A percentile compares a stretch with the other conserved stretches of the same genome.
Conservation (phyloP, 352 stramenopile genomes). For the Globisporangium orthogonon region DNA sequence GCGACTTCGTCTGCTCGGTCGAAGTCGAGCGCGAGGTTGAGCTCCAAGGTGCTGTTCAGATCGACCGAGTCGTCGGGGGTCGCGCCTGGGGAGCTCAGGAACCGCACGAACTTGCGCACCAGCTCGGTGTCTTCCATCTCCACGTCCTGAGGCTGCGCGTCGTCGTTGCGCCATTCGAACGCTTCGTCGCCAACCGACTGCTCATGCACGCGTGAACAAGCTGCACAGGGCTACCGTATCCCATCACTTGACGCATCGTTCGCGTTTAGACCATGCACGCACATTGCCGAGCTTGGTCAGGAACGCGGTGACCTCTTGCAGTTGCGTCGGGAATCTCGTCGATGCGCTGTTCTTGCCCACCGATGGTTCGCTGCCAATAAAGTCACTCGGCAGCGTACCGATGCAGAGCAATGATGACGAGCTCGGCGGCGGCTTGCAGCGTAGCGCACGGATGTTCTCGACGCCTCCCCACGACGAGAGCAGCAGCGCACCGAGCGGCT, state of each 20-base stretch:
- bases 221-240: no score
- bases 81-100: constrained; percentile 6
- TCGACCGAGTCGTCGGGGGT: constrained; percentile 3
- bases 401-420: constrained; percentile 11
- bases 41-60: constrained; percentile 12
- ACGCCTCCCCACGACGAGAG: constrained; percentile 15
- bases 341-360: background rate
- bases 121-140: background rate
- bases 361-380: background rate
- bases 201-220: background rate
- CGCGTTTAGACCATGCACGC: background rate
- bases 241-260: no score
- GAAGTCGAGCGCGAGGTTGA: constrained; percentile 9
- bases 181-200: constrained; percentile 1
- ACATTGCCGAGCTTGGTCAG: constrained; percentile 9
- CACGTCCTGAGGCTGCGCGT: background rate
- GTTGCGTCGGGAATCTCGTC: constrained; percentile 1
- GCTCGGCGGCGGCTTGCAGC: constrained; percentile 7
- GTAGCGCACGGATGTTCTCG: constrained; percentile 12
- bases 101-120: constrained; percentile 1
- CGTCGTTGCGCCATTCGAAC: background rate
- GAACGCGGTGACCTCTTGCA: constrained; percentile 5
- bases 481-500: background rate
- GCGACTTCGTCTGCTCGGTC: constrained; percentile 1
- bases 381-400: background rate